phyloP scores from a whole-genome alignment of 495 filamentous ascomycete genomes.

The Penicillium antarcticum region DNA sequence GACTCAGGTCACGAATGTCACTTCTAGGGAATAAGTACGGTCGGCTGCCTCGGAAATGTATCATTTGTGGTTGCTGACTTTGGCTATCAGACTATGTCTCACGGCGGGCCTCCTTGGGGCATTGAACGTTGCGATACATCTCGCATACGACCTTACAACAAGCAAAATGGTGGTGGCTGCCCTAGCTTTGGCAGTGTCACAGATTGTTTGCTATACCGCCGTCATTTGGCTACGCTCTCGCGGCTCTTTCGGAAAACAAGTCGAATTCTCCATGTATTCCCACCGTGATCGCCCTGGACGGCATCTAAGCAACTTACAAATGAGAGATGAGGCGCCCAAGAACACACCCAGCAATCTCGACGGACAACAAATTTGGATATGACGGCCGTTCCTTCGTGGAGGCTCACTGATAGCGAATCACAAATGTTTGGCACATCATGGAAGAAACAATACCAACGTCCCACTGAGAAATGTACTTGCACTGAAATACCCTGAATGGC shows the following conservation, averaged over 20 bases:
- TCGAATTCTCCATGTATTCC: no score
- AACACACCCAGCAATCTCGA: not conserved
- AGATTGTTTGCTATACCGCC: not conserved
- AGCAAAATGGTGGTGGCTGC: not conserved
- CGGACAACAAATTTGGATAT: not conserved
- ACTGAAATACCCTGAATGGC: no score
- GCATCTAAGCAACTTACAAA: not conserved
- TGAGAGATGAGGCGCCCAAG: not conserved
- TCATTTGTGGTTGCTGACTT: not conserved
- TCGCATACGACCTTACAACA: not conserved
- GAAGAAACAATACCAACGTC: no score
- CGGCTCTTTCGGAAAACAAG: not conserved
- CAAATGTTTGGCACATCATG: no score
- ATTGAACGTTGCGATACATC: not conserved
- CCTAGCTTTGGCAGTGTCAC: not conserved
- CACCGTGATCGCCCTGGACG: not conserved
- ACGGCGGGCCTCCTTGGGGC: not conserved
- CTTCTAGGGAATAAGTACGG: not conserved
- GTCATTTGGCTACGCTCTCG: not conserved
- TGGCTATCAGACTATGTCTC: not conserved
- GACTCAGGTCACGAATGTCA: not conserved
- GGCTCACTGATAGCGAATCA: no score
- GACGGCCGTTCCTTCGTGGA: not conserved
- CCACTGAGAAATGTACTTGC: no score
- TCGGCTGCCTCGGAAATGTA: not conserved